phyloP scores from a whole-genome alignment of 306 rosid species.

The Cucumis cinereus region DNA sequence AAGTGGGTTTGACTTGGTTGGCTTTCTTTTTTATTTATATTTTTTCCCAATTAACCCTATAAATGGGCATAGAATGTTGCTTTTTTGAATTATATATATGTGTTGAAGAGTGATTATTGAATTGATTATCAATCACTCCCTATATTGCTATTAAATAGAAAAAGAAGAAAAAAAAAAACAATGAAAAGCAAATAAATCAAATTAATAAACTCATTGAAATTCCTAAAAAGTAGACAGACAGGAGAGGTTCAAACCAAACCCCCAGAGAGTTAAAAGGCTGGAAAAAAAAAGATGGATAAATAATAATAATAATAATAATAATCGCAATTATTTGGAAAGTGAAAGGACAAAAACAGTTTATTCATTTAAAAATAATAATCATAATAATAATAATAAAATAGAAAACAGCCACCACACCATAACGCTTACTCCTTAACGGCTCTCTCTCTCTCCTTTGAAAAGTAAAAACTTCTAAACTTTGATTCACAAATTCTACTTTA shows the following conservation, averaged over 20 bases:
- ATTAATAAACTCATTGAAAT: not conserved
- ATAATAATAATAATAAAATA: not conserved
- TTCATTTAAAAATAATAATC: not conserved
- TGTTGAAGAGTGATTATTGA: not conserved
- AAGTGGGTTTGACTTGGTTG: constrained; percentile 4
- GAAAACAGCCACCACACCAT: not conserved
- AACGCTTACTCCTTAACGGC: not conserved
- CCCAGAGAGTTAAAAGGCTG: not conserved
- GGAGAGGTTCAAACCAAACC: not conserved
- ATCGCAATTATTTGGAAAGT: not conserved
- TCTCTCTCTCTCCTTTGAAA: not conserved
- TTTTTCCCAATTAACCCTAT: not conserved
- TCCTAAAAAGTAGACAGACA: not conserved
- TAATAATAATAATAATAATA: not conserved
- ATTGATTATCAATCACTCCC: not conserved
- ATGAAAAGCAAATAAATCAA: not conserved
- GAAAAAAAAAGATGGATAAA: not conserved
- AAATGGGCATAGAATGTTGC: not conserved
- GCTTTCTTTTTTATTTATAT: not conserved
- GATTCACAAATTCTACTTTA: not conserved
- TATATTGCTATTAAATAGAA: not conserved
- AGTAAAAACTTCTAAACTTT: not conserved
- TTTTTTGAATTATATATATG: not conserved
- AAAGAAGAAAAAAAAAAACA: not conserved
- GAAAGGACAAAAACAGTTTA: not conserved